These are phyloP conservation scores for Penstemon davidsonii DNA, from an alignment of 257 asterid species.

Conservation along the genomic window DNA sequence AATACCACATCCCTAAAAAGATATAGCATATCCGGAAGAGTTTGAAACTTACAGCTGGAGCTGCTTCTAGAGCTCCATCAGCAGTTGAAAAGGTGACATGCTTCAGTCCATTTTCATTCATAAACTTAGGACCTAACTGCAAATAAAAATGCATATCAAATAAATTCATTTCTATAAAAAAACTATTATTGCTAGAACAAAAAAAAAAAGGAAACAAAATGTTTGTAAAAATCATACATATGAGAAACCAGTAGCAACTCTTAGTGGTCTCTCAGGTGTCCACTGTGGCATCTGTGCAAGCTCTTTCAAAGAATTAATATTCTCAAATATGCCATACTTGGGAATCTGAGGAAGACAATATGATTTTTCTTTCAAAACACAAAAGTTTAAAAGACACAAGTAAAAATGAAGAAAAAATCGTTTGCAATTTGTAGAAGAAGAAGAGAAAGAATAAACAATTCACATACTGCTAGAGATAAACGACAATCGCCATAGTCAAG, in stretches of 20 bases:
- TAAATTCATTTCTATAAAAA: slow-evolving; percentile 9
- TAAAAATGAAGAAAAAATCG: background rate
- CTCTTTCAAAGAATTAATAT: slow-evolving; percentile 80
- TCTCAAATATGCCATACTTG: slow-evolving; percentile 93
- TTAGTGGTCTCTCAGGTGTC: slow-evolving; percentile 88
- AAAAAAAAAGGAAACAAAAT: slow-evolving; percentile 8
- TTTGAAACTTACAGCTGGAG: slow-evolving; percentile 74
- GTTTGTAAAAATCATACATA: slow-evolving; percentile 50
- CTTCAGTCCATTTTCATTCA: slow-evolving; percentile 77
- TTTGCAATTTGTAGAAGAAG: slow-evolving; percentile 4
- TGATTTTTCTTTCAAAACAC: slow-evolving; percentile 22
- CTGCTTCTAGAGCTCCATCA: slow-evolving; percentile 98
- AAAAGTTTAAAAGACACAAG: slow-evolving; percentile 17
- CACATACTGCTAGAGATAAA: slow-evolving; percentile 85
- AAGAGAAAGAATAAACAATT: slow-evolving; percentile 10
- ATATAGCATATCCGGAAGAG: slow-evolving; percentile 9
- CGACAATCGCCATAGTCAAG: slow-evolving; percentile 95
- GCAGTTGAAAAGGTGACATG: slow-evolving; percentile 88
- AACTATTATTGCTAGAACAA: slow-evolving; percentile 2
- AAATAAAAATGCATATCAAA: slow-evolving; percentile 23
- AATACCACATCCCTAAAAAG: slow-evolving; percentile 15
- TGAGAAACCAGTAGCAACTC: slow-evolving; percentile 97
- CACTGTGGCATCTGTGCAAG: slow-evolving; percentile 93
- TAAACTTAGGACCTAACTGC: slow-evolving; percentile 91
- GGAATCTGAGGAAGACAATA: slow-evolving; percentile 63